Evolutionary conservation across 2,329 filamentous ascomycete species (phyloP).

Genomic region (Fusarium buharicum): DNA sequence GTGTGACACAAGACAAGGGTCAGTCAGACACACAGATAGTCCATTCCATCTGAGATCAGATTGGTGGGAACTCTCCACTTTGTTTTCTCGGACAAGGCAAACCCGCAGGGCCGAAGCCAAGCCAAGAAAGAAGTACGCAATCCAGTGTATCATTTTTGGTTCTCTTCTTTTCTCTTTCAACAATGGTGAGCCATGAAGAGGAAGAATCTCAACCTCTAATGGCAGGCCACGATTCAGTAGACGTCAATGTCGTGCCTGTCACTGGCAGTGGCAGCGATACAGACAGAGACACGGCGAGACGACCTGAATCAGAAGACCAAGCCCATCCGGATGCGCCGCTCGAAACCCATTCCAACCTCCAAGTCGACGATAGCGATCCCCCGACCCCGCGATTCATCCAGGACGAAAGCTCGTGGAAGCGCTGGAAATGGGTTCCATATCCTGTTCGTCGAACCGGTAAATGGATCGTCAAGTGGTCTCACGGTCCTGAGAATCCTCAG

Average conservation of each 20-base stretch:
- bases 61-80: slow-evolving; percentile 19
- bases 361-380: slow-evolving; percentile 56
- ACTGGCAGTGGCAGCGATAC: slow-evolving; percentile 26
- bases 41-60: slow-evolving; percentile 1
- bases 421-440: slow-evolving; percentile 69
- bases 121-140: slow-evolving; percentile 21
- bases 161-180: slow-evolving; percentile 10
- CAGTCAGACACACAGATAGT: no score
- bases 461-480: slow-evolving; percentile 60
- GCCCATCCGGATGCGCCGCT: slow-evolving; percentile 58
- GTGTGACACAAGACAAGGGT: slow-evolving; percentile 9
- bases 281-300: slow-evolving; percentile 38
- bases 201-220: slow-evolving; percentile 55
- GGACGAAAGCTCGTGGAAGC: slow-evolving; percentile 60
- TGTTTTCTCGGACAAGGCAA: slow-evolving; percentile 27
- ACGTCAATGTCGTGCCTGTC: slow-evolving; percentile 43
- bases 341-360: slow-evolving; percentile 52
- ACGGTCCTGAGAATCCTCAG: slow-evolving; percentile 65
- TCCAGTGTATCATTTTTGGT: slow-evolving; percentile 7
- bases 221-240: slow-evolving; percentile 47
- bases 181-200: slow-evolving; percentile 48
- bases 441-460: slow-evolving; percentile 60
- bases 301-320: not conserved
- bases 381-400: slow-evolving; percentile 71
- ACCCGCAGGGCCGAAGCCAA: slow-evolving; percentile 25